These are phyloP conservation scores for Polyporus arcularius DNA, from an alignment of 768 basidiomycete species.

Conservation along the genomic window DNA sequence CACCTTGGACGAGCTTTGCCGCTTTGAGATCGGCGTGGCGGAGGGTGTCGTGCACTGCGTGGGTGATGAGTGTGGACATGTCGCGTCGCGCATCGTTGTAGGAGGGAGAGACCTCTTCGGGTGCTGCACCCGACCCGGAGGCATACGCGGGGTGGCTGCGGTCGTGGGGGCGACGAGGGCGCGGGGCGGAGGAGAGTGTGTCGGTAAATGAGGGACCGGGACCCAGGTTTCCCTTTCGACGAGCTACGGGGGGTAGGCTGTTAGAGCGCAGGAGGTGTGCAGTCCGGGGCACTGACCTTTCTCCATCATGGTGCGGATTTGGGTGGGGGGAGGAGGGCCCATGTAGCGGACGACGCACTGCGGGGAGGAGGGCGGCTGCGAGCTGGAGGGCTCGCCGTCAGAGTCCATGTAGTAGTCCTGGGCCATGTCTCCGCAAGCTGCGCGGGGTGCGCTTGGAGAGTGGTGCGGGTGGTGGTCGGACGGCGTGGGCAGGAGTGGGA, in stretches of 20 bases:
- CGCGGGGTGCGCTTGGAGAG: too few relatives aligned
- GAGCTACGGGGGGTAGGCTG: neutral
- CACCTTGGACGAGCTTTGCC: neutral
- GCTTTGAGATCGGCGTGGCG: neutral
- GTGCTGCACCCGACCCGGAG: neutral
- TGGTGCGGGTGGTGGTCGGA: too few relatives aligned
- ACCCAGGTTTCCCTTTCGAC: too few relatives aligned
- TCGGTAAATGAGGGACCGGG: neutral
- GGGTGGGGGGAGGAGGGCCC: neutral
- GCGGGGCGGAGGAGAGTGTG: neutral
- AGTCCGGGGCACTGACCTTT: neutral
- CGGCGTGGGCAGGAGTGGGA: too few relatives aligned
- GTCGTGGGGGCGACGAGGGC: neutral
- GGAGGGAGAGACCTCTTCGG: neutral
- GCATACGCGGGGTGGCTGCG: slow-evolving; percentile 4
- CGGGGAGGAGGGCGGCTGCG: neutral
- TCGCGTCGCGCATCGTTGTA: neutral
- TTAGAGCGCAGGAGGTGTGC: neutral
- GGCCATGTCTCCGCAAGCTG: neutral
- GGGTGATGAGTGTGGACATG: neutral
- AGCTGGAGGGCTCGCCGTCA: neutral
- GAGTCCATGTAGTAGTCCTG: neutral
- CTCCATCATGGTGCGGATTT: neutral
- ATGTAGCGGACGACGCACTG: neutral
- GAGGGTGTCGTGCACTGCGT: neutral